These are phyloP conservation scores for Trichoderma endophyticum DNA, from an alignment of 2,329 filamentous ascomycete species.

Conservation along the genomic window DNA sequence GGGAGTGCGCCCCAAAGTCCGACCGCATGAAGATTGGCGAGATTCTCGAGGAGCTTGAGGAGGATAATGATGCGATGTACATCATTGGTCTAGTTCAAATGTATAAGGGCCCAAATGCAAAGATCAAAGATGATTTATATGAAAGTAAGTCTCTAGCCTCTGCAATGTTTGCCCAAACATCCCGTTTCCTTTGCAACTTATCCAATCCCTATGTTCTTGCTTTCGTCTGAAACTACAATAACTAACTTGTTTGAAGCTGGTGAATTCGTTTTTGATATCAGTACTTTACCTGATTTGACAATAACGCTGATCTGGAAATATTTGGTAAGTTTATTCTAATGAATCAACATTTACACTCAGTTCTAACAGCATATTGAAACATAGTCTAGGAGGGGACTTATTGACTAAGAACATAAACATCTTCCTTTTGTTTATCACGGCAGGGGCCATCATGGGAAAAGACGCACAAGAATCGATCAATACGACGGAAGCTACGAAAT, in stretches of 20 bases:
- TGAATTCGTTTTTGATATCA: neutral
- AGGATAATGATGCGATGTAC: neutral
- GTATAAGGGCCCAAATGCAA: neutral
- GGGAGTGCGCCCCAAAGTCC: neutral
- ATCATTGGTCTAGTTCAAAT: neutral
- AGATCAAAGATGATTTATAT: neutral
- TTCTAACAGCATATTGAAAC: neutral
- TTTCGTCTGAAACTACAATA: neutral
- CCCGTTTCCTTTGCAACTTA: neutral
- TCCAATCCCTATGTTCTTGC: neutral
- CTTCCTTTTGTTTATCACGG: neutral
- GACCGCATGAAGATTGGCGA: neutral
- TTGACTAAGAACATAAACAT: neutral
- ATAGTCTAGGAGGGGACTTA: neutral
- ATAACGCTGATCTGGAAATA: neutral
- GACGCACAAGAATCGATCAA: neutral
- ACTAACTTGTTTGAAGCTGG: neutral
- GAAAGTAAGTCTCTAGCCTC: neutral
- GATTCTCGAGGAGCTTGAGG: neutral
- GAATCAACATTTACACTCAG: neutral
- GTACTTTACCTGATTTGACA: neutral
- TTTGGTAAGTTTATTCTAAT: neutral
- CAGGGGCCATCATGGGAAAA: neutral
- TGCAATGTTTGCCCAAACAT: neutral
- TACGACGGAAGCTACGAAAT: neutral